Evolutionary conservation across 2,329 filamentous ascomycete genomes (phyloP).

Genomic region (Nigrograna mackinnonii): DNA sequence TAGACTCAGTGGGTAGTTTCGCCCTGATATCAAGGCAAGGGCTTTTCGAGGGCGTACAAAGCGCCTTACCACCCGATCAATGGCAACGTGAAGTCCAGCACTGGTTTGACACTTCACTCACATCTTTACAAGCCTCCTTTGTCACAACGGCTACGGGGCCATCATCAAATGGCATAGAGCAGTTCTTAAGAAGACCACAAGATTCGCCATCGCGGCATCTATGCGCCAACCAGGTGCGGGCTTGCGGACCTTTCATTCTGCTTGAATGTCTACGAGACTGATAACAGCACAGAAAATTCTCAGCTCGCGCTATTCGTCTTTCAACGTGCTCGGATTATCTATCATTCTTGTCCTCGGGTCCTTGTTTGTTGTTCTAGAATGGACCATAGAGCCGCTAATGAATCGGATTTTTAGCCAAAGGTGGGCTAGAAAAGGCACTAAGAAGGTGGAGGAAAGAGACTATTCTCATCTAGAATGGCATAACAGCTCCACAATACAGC

Average conservation of each 20-base stretch:
- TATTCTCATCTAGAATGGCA: conserved; percentile 23
- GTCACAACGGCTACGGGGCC: conserved; percentile 2
- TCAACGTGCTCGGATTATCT: conserved; percentile 6
- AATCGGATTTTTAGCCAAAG: background rate
- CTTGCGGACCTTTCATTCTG: no score
- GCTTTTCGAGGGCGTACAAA: conserved; percentile 7
- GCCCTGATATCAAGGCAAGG: conserved; percentile 6
- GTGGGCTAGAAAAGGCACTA: background rate
- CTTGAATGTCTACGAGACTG: no score
- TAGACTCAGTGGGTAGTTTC: conserved; percentile 7
- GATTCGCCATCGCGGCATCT: no score
- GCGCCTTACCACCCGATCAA: conserved; percentile 23
- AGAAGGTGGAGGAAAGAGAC: background rate
- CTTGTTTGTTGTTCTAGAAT: conserved; percentile 2
- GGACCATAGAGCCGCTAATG: background rate
- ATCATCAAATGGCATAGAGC: no score
- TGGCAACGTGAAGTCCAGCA: conserved; percentile 31
- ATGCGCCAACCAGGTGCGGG: no score
- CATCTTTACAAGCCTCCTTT: conserved; percentile 18
- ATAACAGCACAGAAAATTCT: conserved; percentile 3
- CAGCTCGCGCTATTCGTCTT: conserved; percentile 4
- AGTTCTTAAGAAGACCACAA: no score
- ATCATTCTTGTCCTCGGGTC: conserved; percentile 4
- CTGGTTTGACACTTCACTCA: conserved; percentile 27
- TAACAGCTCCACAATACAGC: conserved; percentile 17